Percentiles rank a stretch among this genome's conserved stretches.
Conservation (phyloP, 2,329 filamentous ascomycete genomes). For the Rutstroemia sp. region DNA sequence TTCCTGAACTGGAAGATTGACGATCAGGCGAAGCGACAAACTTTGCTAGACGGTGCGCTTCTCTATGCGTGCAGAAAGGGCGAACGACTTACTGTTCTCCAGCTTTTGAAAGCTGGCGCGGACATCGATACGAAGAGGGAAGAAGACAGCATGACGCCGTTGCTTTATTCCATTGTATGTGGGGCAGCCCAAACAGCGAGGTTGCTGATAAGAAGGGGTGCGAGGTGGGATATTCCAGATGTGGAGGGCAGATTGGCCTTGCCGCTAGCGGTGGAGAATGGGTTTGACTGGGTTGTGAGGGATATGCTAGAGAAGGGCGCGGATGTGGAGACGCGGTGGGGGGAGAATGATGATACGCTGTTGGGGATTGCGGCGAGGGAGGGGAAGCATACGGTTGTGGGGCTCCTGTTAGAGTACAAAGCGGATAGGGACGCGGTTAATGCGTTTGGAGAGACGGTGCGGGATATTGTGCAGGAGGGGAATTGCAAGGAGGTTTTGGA, state of each 20-base stretch:
- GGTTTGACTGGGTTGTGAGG: constrained; percentile 12
- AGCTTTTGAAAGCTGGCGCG: constrained; percentile 9
- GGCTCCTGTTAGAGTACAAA: constrained; percentile 10
- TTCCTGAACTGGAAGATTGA: constrained; percentile 2
- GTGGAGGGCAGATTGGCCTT: constrained; percentile 8
- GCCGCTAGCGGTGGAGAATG: constrained; percentile 7
- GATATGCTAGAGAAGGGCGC: constrained; percentile 12
- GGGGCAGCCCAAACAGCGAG: constrained; percentile 9
- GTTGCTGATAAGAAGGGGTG: constrained; percentile 10
- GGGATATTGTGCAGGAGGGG: constrained; percentile 17
- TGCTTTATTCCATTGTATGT: constrained; percentile 11
- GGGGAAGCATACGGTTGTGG: constrained; percentile 11
- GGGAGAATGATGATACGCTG: constrained; percentile 14
- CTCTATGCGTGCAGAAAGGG: constrained; percentile 3
- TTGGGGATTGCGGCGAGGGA: constrained; percentile 9
- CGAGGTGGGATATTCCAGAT: constrained; percentile 10
- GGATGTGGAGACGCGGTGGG: constrained; percentile 11
- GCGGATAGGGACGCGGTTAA: constrained; percentile 5
- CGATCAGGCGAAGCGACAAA: background rate
- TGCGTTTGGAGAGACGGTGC: constrained; percentile 12
- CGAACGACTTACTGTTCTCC: constrained; percentile 1
- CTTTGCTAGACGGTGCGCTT: constrained; percentile 4
- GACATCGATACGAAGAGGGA: constrained; percentile 7
- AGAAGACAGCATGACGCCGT: background rate
- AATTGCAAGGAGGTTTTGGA: constrained; percentile 6